A percentile compares a stretch with the other conserved stretches of the same genome.
Conservation (phyloP, 768 basidiomycete genomes). For the Tulasnella sp. region DNA sequence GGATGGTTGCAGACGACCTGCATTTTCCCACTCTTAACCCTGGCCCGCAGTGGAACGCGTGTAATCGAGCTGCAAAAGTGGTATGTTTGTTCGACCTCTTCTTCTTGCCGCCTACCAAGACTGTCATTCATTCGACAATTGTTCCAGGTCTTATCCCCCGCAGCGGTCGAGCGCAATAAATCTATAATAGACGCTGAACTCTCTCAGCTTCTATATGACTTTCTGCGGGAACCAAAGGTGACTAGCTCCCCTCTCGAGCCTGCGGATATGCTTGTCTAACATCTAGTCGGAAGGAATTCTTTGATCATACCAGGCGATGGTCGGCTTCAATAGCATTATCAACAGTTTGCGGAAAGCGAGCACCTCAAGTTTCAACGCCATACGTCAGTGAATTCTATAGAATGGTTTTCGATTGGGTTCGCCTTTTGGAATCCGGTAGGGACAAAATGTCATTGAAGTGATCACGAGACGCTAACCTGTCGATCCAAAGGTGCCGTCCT, state of each 20-base stretch:
- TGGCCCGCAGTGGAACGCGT: background rate
- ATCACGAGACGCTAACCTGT: background rate
- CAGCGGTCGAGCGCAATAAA: background rate
- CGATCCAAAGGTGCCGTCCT: background rate
- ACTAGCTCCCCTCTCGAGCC: no score
- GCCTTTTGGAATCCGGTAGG: background rate
- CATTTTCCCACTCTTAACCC: conserved; percentile 30
- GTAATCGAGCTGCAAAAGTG: background rate
- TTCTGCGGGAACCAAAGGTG: background rate
- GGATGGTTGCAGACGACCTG: conserved; percentile 36
- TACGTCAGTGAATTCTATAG: background rate
- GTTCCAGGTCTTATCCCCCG: conserved; percentile 4
- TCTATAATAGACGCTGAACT: background rate
- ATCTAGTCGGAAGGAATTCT: background rate
- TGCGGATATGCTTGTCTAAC: background rate
- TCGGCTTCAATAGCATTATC: background rate
- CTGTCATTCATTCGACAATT: background rate
- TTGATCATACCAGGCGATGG: background rate
- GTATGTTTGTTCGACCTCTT: background rate
- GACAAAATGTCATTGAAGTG: background rate
- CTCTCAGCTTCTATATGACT: conserved; percentile 10
- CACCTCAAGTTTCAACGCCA: background rate
- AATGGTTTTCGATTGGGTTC: background rate
- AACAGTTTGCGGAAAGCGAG: background rate
- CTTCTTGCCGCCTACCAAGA: no score